These are phyloP conservation scores for Seminavis robusta DNA, from an alignment of 108 stramenopile species.

Conservation along the genomic window DNA sequence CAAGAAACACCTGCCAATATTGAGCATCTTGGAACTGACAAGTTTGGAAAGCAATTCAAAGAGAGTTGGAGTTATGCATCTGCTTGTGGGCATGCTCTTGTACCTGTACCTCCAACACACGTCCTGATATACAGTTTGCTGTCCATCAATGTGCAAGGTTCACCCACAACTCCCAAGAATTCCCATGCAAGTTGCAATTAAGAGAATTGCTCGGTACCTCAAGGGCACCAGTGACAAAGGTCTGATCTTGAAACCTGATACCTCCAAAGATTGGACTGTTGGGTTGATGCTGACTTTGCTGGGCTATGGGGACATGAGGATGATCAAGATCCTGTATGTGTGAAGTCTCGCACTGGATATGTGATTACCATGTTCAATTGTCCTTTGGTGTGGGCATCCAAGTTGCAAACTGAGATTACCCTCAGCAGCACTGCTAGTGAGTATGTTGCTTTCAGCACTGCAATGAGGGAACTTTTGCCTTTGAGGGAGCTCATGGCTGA, in stretches of 20 bases:
- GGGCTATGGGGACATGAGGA: conserved; percentile 31
- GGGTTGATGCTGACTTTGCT: conserved; percentile 48
- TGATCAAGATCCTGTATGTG: conserved; percentile 25
- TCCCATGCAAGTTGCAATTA: conserved; percentile 33
- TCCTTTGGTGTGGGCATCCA: conserved; percentile 41
- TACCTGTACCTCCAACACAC: conserved; percentile 20
- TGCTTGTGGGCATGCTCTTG: conserved; percentile 28
- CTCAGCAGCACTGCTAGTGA: conserved; percentile 33
- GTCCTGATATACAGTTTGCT: conserved; percentile 36
- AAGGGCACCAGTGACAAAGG: conserved; percentile 28
- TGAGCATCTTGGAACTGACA: conserved; percentile 4
- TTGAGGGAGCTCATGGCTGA: not conserved
- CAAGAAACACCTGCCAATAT: not conserved
- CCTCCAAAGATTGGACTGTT: conserved; percentile 18
- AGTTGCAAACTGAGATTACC: conserved; percentile 39
- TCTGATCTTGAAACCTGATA: conserved; percentile 21
- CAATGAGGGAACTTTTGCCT: conserved; percentile 14
- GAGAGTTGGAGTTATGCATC: conserved; percentile 7
- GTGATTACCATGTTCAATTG: conserved; percentile 23
- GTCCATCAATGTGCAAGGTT: conserved; percentile 31
- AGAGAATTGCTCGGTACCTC: conserved; percentile 34
- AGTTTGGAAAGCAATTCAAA: conserved; percentile 4
- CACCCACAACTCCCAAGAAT: conserved; percentile 20
- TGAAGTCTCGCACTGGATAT: conserved; percentile 43
- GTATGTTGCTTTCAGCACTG: conserved; percentile 19